These are phyloP conservation scores for Dryas alaskensis DNA, from an alignment of 306 rosid species.

Conservation along the genomic window DNA sequence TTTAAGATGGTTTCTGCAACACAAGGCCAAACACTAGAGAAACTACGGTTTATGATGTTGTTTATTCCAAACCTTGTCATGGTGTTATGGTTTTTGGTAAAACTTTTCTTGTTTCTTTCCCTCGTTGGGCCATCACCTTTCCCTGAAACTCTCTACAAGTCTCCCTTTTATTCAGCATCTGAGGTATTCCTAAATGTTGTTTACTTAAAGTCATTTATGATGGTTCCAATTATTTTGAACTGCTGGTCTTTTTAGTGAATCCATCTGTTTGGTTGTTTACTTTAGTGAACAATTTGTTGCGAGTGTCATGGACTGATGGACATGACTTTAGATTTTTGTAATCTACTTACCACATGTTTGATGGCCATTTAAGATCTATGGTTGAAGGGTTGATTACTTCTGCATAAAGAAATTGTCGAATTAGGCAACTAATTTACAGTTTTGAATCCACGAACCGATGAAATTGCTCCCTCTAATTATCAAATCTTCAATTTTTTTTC, in stretches of 20 bases:
- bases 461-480: not conserved
- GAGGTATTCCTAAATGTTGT: not conserved
- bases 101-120: not conserved
- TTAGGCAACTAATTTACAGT: not conserved
- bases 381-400: not conserved
- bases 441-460: conserved; percentile 2
- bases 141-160: not conserved
- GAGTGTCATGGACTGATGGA: not conserved
- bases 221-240: not conserved
- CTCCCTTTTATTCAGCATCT: not conserved
- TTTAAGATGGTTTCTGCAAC: not conserved
- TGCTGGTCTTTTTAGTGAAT: not conserved
- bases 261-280: not conserved
- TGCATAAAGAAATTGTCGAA: not conserved
- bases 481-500: not conserved
- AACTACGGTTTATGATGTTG: not conserved
- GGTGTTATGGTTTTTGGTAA: not conserved
- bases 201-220: not conserved
- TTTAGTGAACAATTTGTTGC: not conserved
- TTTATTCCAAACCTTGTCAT: not conserved
- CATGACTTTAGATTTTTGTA: not conserved
- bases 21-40: not conserved
- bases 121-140: not conserved
- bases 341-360: not conserved
- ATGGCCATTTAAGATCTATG: not conserved